Conservation (phyloP, 257 asterid genomes). For the Przewalskia tangutica region DNA sequence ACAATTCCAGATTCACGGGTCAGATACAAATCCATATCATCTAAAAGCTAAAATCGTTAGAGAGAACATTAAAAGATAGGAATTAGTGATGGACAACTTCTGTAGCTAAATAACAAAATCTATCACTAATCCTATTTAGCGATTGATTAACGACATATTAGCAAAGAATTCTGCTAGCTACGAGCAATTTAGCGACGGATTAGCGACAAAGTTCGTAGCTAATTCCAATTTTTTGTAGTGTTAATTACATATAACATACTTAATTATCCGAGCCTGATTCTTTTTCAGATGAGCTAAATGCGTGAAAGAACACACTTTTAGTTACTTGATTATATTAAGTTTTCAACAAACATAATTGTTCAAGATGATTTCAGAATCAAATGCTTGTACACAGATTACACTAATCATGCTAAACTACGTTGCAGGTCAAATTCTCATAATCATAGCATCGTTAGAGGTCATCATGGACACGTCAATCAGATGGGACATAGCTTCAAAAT, state of each 20-base stretch:
- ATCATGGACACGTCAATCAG: constrained; percentile 10
- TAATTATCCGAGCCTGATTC: no score
- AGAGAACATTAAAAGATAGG: not conserved
- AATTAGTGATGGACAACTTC: not conserved
- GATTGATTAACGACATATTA: no score
- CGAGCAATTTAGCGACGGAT: no score
- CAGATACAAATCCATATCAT: constrained; percentile 23
- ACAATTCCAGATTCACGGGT: constrained; percentile 16
- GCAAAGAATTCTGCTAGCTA: no score
- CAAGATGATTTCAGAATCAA: constrained; percentile 38
- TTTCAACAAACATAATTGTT: constrained; percentile 5
- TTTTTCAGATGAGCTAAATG: no score
- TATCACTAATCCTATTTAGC: no score
- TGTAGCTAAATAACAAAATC: no score
- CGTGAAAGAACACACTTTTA: not conserved
- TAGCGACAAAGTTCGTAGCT: no score
- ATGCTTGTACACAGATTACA: constrained; percentile 22
- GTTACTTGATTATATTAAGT: not conserved
- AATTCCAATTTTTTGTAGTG: no score
- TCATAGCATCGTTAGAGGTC: not conserved
- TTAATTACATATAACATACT: no score
- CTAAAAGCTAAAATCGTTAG: no score
- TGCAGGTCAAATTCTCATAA: not conserved
- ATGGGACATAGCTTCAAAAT: not conserved
- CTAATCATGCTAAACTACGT: not conserved